Percentiles rank a stretch among this genome's conserved stretches.
Evolutionary conservation across 2,329 filamentous ascomycete genomes (phyloP).

Genomic region (Hypoxylon sp.): DNA sequence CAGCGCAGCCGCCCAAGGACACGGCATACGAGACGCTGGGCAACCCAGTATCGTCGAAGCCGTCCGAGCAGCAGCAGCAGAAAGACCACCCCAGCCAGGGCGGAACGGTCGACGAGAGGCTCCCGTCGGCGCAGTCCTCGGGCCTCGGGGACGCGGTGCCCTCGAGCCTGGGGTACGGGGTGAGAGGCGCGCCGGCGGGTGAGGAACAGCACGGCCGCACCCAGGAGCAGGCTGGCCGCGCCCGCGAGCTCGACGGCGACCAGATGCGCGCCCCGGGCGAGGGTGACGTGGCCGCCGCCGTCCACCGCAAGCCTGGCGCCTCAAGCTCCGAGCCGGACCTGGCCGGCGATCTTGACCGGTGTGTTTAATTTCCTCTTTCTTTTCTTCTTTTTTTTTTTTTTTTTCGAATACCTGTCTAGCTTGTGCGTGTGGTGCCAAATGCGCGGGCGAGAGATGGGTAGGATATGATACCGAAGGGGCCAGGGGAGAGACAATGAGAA

Average conservation of each 20-base stretch:
- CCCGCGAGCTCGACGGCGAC: constrained; percentile 42
- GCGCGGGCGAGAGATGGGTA: too few relatives aligned
- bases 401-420: too few relatives aligned
- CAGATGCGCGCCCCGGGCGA: constrained; percentile 43
- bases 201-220: constrained; percentile 38
- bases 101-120: constrained; percentile 33
- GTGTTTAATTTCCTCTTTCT: too few relatives aligned
- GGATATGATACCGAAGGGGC: too few relatives aligned
- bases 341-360: constrained; percentile 45
- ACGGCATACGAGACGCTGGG: constrained; percentile 40
- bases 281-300: constrained; percentile 41
- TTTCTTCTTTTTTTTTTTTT: too few relatives aligned
- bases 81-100: constrained; percentile 21
- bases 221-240: constrained; percentile 34
- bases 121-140: constrained; percentile 27
- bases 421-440: too few relatives aligned
- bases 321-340: constrained; percentile 43
- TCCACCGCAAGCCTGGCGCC: constrained; percentile 41
- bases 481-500: too few relatives aligned
- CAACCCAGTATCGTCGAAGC: constrained; percentile 41
- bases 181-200: constrained; percentile 37
- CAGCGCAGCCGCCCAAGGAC: constrained; percentile 39
- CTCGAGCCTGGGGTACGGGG: constrained; percentile 41
- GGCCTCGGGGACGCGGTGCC: constrained; percentile 35
- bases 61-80: constrained; percentile 36